Conservation (phyloP, 805 yeast genomes). For the Starmerella bombi region DNA sequence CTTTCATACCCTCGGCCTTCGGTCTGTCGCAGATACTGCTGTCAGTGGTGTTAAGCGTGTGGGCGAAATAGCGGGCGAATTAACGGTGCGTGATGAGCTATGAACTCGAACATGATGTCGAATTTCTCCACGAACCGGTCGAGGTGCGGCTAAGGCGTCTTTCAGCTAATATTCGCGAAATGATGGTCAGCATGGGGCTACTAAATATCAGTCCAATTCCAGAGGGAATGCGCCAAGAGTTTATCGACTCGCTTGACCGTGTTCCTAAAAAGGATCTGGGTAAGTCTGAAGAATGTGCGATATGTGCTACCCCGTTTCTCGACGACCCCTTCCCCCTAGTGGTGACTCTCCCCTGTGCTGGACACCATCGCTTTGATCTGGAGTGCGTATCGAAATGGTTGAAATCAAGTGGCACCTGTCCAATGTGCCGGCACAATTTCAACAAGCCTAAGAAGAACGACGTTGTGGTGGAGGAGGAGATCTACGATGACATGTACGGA, state of each 20-base stretch:
- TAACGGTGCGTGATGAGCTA: no score
- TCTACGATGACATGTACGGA: constrained; percentile 66
- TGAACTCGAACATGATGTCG: no score
- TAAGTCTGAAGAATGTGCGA: constrained; percentile 56
- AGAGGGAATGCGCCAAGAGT: constrained; percentile 36
- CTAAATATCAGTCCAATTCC: no score
- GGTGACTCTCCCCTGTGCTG: constrained; percentile 57
- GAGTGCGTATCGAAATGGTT: constrained; percentile 92
- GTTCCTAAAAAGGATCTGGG: constrained; percentile 35
- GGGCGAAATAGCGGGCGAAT: no score
- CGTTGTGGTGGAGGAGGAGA: constrained; percentile 53
- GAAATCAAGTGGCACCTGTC: constrained; percentile 48
- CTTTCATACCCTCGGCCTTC: no score
- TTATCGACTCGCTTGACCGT: constrained; percentile 65
- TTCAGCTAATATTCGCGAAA: no score
- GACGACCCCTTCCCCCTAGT: constrained; percentile 70
- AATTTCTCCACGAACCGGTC: no score
- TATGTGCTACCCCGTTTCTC: constrained; percentile 60
- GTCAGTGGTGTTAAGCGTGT: no score
- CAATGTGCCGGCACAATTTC: constrained; percentile 70
- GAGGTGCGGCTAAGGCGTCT: no score
- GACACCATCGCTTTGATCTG: constrained; percentile 63
- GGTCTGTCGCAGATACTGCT: no score
- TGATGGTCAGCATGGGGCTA: no score
- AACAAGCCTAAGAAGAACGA: constrained; percentile 29